Base-by-base conservation (phyloP, 352 stramenopile species). In the Blastocystis sp. region DNA sequence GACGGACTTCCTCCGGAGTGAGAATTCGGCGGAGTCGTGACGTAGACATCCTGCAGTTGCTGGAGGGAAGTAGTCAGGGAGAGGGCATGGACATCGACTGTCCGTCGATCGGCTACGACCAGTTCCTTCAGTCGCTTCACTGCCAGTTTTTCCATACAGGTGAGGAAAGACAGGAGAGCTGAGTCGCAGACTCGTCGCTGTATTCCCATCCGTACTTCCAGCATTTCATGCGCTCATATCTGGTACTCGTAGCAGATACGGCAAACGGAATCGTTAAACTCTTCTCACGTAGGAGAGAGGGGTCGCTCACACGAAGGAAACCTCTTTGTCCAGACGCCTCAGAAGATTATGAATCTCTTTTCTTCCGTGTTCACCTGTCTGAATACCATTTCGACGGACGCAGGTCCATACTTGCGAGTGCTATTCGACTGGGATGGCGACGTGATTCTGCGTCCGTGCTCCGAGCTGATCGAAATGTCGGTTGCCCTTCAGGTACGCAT, bases 71-170 rank as follows among this genome's bases (percentile, higher is more conserved):
- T 11, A 81, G 18, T 32, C 11, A 11, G 4, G 14, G n/a, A n/a
- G n/a, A 42, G 32, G 34, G 24, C 8, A n/a, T 11, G 42, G 61
- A 72, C 11, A 78, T 34, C 40, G 40, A 7, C 24, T 81, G 61
- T 75, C 16, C 1, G 16, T 63, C 40, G 24, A 61, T 48, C 16
- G 69, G 69, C n/a, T 81, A 81, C 40, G 51, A 81, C 29, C 69
- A 81, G 53, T 81, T 81, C 69, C n/a, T 81, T 21, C 48, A 54
- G 46, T 81, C 69, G 18, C n/a, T 81, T 11, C 69, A 81, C 27
- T 81, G 69, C 40, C 69, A 81, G 69, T 81, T 81, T 32, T 81
- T 81, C 69, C 69, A 81, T n/a, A 49, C 69, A 14, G 61, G 61
- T 73, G 38, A 7, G 24, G 0, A 21, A 29, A 18, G 11, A 11